Percentiles rank a stretch among this genome's conserved stretches.
Conservation (phyloP, 2,329 filamentous ascomycete genomes). For the Ophiostoma piceae region DNA sequence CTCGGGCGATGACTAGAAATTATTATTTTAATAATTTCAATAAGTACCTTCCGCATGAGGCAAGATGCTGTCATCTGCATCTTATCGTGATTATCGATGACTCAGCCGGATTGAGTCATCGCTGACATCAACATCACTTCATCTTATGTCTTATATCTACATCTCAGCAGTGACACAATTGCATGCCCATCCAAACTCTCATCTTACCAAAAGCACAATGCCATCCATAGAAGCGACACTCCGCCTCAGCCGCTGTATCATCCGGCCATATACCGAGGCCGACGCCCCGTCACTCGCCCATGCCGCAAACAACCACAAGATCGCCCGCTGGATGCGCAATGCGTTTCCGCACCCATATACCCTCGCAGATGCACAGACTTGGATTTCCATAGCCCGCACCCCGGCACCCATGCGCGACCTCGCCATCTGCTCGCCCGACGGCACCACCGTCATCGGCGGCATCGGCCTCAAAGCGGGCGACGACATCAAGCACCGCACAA, state of each 20-base stretch:
- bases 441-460: background rate
- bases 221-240: background rate
- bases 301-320: background rate
- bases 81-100: no score
- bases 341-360: background rate
- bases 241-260: slow-evolving; percentile 2
- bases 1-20: background rate
- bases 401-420: background rate
- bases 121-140: no score
- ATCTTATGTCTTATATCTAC: background rate
- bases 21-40: no score
- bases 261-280: background rate
- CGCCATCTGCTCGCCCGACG: background rate
- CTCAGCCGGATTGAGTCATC: no score
- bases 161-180: background rate
- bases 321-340: slow-evolving; percentile 4
- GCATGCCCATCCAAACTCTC: background rate
- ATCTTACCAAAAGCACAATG: background rate
- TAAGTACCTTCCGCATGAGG: background rate
- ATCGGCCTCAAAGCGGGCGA: background rate
- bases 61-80: background rate
- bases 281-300: background rate
- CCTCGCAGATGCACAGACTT: background rate
- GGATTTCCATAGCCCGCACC: background rate
- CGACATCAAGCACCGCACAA: slow-evolving; percentile 4